A percentile compares a stretch with the other conserved stretches of the same genome.
These are phyloP conservation scores for Russula brevipes DNA, from an alignment of 768 basidiomycete species.

Conservation along the genomic window DNA sequence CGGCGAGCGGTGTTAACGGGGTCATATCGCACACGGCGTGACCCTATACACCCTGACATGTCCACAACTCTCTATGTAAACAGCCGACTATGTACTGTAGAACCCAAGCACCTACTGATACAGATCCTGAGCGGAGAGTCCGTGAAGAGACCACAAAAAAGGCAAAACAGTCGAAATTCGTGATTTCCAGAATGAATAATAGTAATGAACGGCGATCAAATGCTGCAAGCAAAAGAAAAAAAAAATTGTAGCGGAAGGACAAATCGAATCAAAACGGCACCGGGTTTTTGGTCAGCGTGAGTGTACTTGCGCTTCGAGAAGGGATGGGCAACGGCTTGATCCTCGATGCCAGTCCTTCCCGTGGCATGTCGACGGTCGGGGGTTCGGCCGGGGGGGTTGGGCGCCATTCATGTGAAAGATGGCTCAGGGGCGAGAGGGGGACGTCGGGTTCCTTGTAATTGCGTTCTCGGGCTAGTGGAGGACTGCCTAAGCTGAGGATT, in stretches of 20 bases:
- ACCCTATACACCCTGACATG: background rate
- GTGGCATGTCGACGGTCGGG: background rate
- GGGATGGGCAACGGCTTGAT: background rate
- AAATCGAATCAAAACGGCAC: background rate
- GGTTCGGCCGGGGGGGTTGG: background rate
- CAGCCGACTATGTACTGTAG: background rate
- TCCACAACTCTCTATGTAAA: slow-evolving; percentile 5
- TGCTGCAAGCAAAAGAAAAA: background rate
- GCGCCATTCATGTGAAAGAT: slow-evolving; percentile 8
- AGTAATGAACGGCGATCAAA: background rate
- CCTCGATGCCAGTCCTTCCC: background rate
- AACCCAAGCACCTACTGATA: background rate
- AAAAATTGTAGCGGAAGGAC: no score
- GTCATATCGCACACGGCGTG: background rate
- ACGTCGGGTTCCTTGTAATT: slow-evolving; percentile 15
- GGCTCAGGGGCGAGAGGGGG: slow-evolving; percentile 9
- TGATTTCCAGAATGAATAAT: background rate
- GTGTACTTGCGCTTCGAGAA: background rate
- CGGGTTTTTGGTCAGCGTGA: background rate
- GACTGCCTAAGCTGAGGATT: background rate
- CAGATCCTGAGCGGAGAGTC: background rate
- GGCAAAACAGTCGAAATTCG: background rate
- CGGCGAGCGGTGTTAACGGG: background rate
- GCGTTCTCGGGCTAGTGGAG: background rate
- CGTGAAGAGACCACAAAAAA: background rate